Conservation (phyloP, 2,329 filamentous ascomycete species). For the Penicillium sp. region DNA sequence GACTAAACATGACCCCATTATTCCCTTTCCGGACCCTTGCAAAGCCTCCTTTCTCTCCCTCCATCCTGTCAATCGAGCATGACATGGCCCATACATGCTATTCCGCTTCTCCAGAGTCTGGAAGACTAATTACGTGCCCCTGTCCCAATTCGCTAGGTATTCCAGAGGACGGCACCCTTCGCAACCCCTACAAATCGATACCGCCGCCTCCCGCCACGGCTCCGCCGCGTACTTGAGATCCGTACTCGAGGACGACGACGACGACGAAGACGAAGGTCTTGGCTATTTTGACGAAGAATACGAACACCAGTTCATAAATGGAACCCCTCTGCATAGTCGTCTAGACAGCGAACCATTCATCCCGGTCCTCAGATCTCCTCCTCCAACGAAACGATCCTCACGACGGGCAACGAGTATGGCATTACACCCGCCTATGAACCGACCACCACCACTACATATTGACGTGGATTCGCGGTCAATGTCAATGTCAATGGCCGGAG, state of each 20-base stretch:
- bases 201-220: slow-evolving; percentile 24
- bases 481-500: slow-evolving; percentile 37
- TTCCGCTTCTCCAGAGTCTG: slow-evolving; percentile 17
- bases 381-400: slow-evolving; percentile 42
- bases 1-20: slow-evolving; percentile 1
- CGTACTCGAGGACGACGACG: slow-evolving; percentile 29
- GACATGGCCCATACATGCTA: slow-evolving; percentile 24
- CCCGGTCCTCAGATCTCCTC: slow-evolving; percentile 71
- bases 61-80: slow-evolving; percentile 5
- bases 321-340: slow-evolving; percentile 40
- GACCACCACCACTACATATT: slow-evolving; percentile 46
- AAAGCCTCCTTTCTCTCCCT: slow-evolving; percentile 2
- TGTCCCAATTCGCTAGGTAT: slow-evolving; percentile 35
- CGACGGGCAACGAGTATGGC: slow-evolving; percentile 46
- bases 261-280: slow-evolving; percentile 29
- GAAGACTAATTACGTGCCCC: slow-evolving; percentile 29
- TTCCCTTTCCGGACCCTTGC: slow-evolving; percentile 5
- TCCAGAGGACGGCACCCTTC: slow-evolving; percentile 40
- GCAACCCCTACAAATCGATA: slow-evolving; percentile 35
- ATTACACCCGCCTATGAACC: slow-evolving; percentile 42
- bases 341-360: slow-evolving; percentile 47
- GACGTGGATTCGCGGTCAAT: slow-evolving; percentile 40
- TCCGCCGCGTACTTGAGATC: slow-evolving; percentile 23
- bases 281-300: slow-evolving; percentile 29
- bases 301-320: slow-evolving; percentile 38